A percentile compares a stretch with the other conserved stretches of the same genome.
These are phyloP conservation scores for Plasmodium berghei DNA, from an alignment of 169 alveolate genomes.

Conservation along the genomic window DNA sequence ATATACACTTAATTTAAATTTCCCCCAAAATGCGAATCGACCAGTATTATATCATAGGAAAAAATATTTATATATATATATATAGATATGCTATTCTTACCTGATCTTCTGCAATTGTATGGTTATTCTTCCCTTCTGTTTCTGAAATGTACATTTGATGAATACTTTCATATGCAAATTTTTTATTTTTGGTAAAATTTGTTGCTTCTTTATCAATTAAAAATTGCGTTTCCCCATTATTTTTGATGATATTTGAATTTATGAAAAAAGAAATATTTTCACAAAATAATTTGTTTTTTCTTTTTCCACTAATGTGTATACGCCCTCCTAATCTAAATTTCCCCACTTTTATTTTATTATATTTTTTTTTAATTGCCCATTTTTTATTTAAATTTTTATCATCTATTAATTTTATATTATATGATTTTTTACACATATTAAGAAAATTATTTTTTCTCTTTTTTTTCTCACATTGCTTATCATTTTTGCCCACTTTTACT, in stretches of 20 bases:
- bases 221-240: not conserved
- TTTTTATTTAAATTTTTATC: not conserved
- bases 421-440: not conserved
- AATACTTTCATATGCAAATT: conserved; percentile 20
- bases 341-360: not conserved
- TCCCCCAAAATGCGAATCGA: too few species aligned
- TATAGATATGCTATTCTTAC: not conserved
- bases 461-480: not conserved
- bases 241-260: not conserved
- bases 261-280: conserved; percentile 7
- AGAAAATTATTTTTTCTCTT: not conserved
- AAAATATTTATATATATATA: too few species aligned
- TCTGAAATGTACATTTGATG: conserved; percentile 49
- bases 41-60: too few species aligned
- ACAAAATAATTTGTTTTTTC: conserved; percentile 2
- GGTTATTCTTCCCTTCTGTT: not conserved
- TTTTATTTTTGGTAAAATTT: not conserved
- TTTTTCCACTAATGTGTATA: not conserved
- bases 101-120: not conserved
- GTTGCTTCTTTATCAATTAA: conserved; percentile 20
- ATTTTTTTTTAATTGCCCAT: not conserved
- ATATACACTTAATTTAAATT: too few species aligned
- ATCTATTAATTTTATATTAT: not conserved
- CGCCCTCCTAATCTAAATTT: not conserved
- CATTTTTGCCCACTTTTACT: not conserved